A percentile compares a stretch with the other conserved stretches of the same genome.
These are phyloP conservation scores for Pneumocystis carinii DNA, from an alignment of 1,139 yeast species.

Conservation along the genomic window DNA sequence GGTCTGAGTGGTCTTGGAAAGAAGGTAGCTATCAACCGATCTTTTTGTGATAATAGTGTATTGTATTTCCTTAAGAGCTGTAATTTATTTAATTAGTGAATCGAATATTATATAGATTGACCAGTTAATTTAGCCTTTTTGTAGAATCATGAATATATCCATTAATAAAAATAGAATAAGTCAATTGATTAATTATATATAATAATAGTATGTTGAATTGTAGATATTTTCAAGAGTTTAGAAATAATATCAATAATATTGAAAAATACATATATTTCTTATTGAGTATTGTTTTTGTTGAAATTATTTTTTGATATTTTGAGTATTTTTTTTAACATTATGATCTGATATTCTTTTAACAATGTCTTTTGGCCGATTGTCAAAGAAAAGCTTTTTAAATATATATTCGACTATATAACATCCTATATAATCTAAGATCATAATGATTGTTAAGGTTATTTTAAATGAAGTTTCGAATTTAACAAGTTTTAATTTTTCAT, in stretches of 20 bases:
- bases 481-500: conserved; percentile 81
- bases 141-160: too few relatives aligned
- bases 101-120: too few relatives aligned
- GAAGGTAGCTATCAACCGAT: background rate
- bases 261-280: too few relatives aligned
- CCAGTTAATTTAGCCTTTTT: too few relatives aligned
- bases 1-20: background rate
- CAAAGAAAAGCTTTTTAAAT: conserved; percentile 76
- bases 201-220: too few relatives aligned
- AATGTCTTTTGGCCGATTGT: conserved; percentile 82
- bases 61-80: too few relatives aligned
- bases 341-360: conserved; percentile 29
- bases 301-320: too few relatives aligned
- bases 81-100: too few relatives aligned
- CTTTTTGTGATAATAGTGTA: background rate
- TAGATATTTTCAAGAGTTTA: too few relatives aligned
- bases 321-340: background rate
- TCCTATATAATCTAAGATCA: conserved; percentile 60
- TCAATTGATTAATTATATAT: too few relatives aligned
- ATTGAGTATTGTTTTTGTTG: background rate
- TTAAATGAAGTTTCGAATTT: conserved; percentile 70
- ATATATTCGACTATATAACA: conserved; percentile 69
- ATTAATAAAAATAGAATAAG: too few relatives aligned
- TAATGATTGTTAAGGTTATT: conserved; percentile 54
- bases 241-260: too few relatives aligned